Evolutionary conservation across 257 asterid species (phyloP).

Genomic region (Solanum pinnatisectum): DNA sequence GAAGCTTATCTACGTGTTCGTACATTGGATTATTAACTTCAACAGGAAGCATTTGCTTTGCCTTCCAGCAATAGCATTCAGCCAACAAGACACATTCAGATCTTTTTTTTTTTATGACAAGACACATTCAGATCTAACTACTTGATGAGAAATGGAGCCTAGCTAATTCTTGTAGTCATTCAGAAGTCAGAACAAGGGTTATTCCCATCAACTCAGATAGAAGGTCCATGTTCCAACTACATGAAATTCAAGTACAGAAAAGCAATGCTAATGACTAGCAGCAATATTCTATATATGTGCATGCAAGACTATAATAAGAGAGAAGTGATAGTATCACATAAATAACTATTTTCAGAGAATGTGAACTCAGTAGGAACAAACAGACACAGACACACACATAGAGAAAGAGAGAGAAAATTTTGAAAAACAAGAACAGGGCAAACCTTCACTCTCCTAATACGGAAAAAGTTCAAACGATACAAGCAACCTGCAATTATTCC

Average conservation of each 20-base stretch:
- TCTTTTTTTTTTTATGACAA: neutral
- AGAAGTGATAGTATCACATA: neutral
- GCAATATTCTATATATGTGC: neutral
- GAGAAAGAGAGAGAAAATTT: neutral
- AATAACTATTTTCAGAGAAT: neutral
- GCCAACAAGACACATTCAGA: neutral
- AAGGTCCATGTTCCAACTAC: neutral
- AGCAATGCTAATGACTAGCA: neutral
- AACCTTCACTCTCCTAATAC: constrained; percentile 79
- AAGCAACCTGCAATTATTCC: constrained; percentile 94
- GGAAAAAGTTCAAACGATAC: constrained; percentile 66
- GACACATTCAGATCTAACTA: neutral
- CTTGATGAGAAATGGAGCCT: neutral
- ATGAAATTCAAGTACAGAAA: neutral
- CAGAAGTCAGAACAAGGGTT: neutral
- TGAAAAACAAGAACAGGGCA: neutral
- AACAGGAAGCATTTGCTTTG: neutral
- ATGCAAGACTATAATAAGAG: neutral
- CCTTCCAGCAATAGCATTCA: neutral
- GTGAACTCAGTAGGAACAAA: neutral
- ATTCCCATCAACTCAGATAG: neutral
- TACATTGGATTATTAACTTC: neutral
- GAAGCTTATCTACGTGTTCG: neutral
- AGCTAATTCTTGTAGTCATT: neutral
- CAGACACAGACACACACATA: neutral